phyloP scores from a whole-genome alignment of 2,329 filamentous ascomycete species.

The Pyrenophora tritici-repentis region DNA sequence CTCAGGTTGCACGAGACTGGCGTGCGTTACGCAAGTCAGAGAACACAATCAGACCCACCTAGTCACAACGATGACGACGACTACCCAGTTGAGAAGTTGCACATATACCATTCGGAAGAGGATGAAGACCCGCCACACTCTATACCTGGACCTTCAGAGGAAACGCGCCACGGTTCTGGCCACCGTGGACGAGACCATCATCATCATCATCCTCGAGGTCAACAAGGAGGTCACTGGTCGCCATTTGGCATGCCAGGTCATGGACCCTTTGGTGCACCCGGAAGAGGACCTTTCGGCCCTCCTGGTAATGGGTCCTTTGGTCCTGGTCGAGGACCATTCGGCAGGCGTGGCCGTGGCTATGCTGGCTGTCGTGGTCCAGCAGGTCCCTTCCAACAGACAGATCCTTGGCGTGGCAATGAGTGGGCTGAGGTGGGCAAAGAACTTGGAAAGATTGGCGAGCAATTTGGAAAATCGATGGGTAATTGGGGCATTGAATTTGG shows the following conservation, averaged over 20 bases:
- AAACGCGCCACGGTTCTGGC: not conserved
- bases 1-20: conserved; percentile 25
- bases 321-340: conserved; percentile 8
- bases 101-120: not conserved
- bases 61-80: not conserved
- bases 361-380: conserved; percentile 1
- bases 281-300: conserved; percentile 15
- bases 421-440: conserved; percentile 18
- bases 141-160: conserved; percentile 16
- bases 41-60: not conserved
- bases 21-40: conserved; percentile 10
- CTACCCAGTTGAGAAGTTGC: conserved; percentile 1
- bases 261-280: conserved; percentile 16
- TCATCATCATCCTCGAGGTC: not conserved
- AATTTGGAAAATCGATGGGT: conserved; percentile 39
- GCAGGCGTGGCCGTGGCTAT: conserved; percentile 5
- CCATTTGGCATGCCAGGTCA: conserved; percentile 18
- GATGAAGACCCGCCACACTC: conserved; percentile 36
- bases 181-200: conserved; percentile 2
- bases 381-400: conserved; percentile 8
- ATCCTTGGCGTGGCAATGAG: conserved; percentile 6
- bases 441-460: conserved; percentile 33
- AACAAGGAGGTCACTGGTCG: conserved; percentile 14
- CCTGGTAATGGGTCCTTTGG: conserved; percentile 18
- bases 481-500: conserved; percentile 40